Base-by-base conservation (phyloP, 2,329 filamentous ascomycete species). In the Ceratocystiopsis minuta region DNA sequence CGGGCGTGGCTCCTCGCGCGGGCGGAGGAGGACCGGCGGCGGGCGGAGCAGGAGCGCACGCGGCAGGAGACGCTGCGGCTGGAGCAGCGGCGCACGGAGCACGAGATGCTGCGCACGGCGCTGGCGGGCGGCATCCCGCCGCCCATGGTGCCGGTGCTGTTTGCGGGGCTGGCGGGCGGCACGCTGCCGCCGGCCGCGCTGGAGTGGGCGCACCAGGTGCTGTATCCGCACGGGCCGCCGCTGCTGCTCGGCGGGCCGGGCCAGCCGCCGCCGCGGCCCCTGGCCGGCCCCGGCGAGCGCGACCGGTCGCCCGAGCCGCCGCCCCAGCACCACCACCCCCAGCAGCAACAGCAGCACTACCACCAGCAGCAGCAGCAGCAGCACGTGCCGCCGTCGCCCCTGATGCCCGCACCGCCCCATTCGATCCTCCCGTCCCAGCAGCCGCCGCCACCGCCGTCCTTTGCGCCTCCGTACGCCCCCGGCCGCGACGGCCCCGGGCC, bases 21-120 rank as follows among this genome's bases (percentile, higher is more conserved):
- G 56, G 65, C 73, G 1, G 81, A 86, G 57, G 80, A 86, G 54
- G 80, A 86, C 53, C 74, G 68, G 53, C 69, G 75, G 46, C 76
- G 63, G 54, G 80, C 84, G 58, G 80, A 86, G 57, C 79, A 85
- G 57, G 79, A 85, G 58, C 78, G 69, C 51, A 74, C 70, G 17
- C 63, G 64, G 36, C 71, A 75, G 51, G 81, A 84, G 57, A 62
- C 64, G 31, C 59, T 82, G 36, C 75, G 75, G 20, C 59, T 85
- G 31, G 80, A 86, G 58, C 80, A 82, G 58, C 67, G 80, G 38
- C 78, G 68, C 51, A 67, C 83, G 43, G 81, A 86, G 57, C 72
- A 79, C 53, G 75, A 75, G 37, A 85, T 87, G 60, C 59, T 87
- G 44, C 66, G 70, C 42, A 75, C 79, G 17, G 80, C 79, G 3